Conservation (phyloP, 345 rosid genomes). For the Lumnitzera littorea region DNA sequence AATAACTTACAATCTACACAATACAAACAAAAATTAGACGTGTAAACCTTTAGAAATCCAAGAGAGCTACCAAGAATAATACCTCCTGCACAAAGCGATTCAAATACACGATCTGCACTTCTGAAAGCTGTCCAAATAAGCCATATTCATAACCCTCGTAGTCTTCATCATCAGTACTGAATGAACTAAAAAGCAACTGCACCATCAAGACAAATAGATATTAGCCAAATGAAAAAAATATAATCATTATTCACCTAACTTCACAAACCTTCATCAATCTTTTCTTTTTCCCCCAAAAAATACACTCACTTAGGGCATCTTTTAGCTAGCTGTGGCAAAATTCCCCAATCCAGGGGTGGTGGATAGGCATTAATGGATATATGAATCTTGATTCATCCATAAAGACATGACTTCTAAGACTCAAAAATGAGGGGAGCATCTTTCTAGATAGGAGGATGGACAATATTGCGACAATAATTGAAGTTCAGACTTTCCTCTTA, state of each 20-base stretch:
- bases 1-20: slow-evolving; percentile 70
- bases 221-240: slow-evolving; percentile 7
- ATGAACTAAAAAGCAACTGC: slow-evolving; percentile 87
- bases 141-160: slow-evolving; percentile 81
- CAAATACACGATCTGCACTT: slow-evolving; percentile 90
- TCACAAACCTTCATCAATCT: too few relatives aligned
- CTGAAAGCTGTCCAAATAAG: slow-evolving; percentile 89
- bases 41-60: not conserved
- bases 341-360: too few relatives aligned
- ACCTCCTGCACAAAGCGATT: slow-evolving; percentile 99
- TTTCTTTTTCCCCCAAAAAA: too few relatives aligned
- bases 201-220: slow-evolving; percentile 12
- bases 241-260: not conserved
- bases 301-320: not conserved
- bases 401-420: too few relatives aligned
- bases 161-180: slow-evolving; percentile 76
- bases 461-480: too few relatives aligned
- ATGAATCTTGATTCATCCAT: too few relatives aligned
- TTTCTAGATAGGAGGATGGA: too few relatives aligned
- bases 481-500: too few relatives aligned
- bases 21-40: slow-evolving; percentile 9
- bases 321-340: not conserved
- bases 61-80: slow-evolving; percentile 3
- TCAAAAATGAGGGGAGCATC: too few relatives aligned
- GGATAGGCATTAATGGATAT: too few relatives aligned